A percentile compares a stretch with the other conserved stretches of the same genome.
Evolutionary conservation across 345 rosid species (phyloP).

Genomic region (Salix suchowensis): DNA sequence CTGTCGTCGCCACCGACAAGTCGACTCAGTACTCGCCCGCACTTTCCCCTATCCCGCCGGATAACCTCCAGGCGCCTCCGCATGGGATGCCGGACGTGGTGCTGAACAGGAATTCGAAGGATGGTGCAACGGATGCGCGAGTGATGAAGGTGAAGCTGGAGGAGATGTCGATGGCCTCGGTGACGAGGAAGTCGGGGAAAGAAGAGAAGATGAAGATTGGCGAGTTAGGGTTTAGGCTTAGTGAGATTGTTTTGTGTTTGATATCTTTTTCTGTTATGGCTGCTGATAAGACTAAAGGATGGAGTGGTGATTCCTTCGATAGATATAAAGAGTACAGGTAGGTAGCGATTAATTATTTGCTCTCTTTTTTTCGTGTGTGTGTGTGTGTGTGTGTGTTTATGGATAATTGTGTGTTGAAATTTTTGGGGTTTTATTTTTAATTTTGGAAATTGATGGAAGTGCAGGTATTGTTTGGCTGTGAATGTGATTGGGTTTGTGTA

Average conservation of each 20-base stretch:
- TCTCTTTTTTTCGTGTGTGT: background rate
- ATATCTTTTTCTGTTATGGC: slow-evolving; percentile 96
- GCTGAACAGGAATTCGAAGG: slow-evolving; percentile 42
- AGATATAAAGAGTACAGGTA: slow-evolving; percentile 92
- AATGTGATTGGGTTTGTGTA: slow-evolving; percentile 73
- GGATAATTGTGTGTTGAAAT: background rate
- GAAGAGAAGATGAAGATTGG: slow-evolving; percentile 36
- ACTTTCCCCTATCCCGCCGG: slow-evolving; percentile 31
- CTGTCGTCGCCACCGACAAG: slow-evolving; percentile 49
- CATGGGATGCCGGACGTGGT: slow-evolving; percentile 27
- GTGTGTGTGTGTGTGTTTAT: background rate
- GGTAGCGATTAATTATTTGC: background rate
- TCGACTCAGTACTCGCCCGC: slow-evolving; percentile 43
- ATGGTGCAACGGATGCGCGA: slow-evolving; percentile 13
- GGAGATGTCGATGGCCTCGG: slow-evolving; percentile 21
- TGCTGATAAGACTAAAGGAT: slow-evolving; percentile 89
- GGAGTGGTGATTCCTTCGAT: slow-evolving; percentile 97
- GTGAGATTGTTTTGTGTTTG: slow-evolving; percentile 63
- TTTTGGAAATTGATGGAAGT: background rate
- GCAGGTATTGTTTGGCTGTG: slow-evolving; percentile 80
- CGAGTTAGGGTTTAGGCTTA: slow-evolving; percentile 62
- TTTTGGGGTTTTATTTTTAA: background rate
- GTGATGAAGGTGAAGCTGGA: slow-evolving; percentile 31
- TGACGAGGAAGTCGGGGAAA: slow-evolving; percentile 34
- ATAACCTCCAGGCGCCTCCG: background rate